These are phyloP conservation scores for Neonectria ditissima DNA, from an alignment of 2,329 filamentous ascomycete species.

Conservation along the genomic window DNA sequence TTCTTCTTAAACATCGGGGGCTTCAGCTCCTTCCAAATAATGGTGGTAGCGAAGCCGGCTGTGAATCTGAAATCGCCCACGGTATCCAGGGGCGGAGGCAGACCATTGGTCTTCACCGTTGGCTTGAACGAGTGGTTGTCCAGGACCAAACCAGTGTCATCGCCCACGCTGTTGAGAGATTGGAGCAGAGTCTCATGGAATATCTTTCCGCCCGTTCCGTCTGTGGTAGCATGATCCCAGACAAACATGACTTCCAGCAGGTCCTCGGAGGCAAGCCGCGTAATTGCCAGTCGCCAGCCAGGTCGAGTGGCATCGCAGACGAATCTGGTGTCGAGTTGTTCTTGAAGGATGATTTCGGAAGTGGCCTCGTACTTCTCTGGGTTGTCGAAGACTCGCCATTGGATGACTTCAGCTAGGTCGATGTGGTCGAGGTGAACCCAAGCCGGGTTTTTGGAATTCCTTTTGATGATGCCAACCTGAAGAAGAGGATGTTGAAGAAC, in stretches of 20 bases:
- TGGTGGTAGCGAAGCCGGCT: slow-evolving; percentile 1
- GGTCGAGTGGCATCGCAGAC: not conserved
- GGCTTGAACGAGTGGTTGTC: slow-evolving; percentile 15
- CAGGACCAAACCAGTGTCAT: not conserved
- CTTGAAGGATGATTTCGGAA: not conserved
- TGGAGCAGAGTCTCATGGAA: slow-evolving; percentile 29
- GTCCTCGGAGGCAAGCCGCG: slow-evolving; percentile 5
- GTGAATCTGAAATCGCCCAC: slow-evolving; percentile 30
- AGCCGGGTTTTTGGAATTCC: slow-evolving; percentile 1
- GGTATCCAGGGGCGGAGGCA: slow-evolving; percentile 32
- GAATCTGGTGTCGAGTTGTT: slow-evolving; percentile 14
- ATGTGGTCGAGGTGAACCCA: slow-evolving; percentile 15
- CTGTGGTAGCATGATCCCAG: slow-evolving; percentile 25
- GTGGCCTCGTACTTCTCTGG: slow-evolving; percentile 1
- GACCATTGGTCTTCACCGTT: not conserved
- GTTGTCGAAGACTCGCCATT: slow-evolving; percentile 13
- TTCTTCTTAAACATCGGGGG: not conserved
- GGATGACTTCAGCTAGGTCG: slow-evolving; percentile 7
- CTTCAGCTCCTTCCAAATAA: slow-evolving; percentile 27
- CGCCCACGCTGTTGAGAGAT: slow-evolving; percentile 13
- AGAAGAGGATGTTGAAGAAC: slow-evolving; percentile 25
- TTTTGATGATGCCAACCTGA: slow-evolving; percentile 16
- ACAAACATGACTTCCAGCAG: slow-evolving; percentile 23
- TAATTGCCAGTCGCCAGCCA: slow-evolving; percentile 15
- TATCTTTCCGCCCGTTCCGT: slow-evolving; percentile 30